These are phyloP conservation scores for Aureobasidium lini DNA, from an alignment of 2,329 filamentous ascomycete genomes.

Conservation along the genomic window DNA sequence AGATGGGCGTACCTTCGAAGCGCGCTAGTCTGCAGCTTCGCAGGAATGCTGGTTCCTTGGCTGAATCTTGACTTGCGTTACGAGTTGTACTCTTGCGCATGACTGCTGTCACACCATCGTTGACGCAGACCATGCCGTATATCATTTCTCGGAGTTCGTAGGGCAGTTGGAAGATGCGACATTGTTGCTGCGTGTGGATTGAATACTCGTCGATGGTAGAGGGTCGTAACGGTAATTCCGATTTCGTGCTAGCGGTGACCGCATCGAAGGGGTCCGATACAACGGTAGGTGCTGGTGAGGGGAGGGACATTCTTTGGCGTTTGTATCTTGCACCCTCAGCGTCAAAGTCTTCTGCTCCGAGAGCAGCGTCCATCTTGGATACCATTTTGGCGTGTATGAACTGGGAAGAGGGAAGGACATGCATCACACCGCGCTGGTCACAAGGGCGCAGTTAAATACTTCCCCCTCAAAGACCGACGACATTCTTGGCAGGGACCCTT, in stretches of 20 bases:
- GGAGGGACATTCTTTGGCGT: constrained; percentile 6
- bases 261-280: neutral
- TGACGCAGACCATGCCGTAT: constrained; percentile 9
- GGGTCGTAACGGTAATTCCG: constrained; percentile 22
- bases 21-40: constrained; percentile 9
- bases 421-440: constrained; percentile 1
- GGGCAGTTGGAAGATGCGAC: constrained; percentile 12
- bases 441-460: constrained; percentile 5
- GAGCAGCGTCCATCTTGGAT: neutral
- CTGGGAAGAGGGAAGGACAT: neutral
- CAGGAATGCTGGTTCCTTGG: constrained; percentile 10
- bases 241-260: constrained; percentile 2
- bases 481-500: constrained; percentile 8
- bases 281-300: constrained; percentile 3
- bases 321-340: constrained; percentile 6
- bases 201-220: constrained; percentile 3
- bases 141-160: constrained; percentile 13
- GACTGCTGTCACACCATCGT: constrained; percentile 5
- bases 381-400: neutral
- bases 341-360: neutral
- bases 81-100: constrained; percentile 3
- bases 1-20: constrained; percentile 1
- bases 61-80: constrained; percentile 7
- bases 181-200: constrained; percentile 10
- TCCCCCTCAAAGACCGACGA: constrained; percentile 10